Base-by-base conservation (phyloP, 176 grass and related monocot species). In the Musa acuminata region DNA sequence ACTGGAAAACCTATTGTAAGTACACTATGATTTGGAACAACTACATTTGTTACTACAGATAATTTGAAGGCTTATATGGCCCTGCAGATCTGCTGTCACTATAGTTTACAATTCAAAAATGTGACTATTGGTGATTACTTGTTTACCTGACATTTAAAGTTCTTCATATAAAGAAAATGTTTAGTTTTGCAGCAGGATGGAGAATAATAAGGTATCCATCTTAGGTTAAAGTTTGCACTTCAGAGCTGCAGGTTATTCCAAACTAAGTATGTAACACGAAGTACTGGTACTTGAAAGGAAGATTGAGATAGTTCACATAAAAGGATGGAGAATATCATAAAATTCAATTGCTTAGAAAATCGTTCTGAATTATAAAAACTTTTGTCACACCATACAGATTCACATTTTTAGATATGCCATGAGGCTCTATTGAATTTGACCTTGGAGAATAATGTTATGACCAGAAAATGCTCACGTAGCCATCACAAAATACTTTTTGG, bases 1-100 rank as follows among this genome's bases (percentile, higher is more conserved):
- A 98, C 95, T 9, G 95, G 95, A 76, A 98, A 98, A 55, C 95
- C 95, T 73, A 85, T 98, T 52, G 95, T 98, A 85, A 84, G 95
- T 84, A 24, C 11, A 55, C 52, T 16, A 0, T 17, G 14, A 35
- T 25, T 35, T 59, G 0, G 14, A 20, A 51, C 2, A 43, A 51
- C 16, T 70, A 8, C 35, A 70, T 70, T 20, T n/a, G 19, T 50
- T 19, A 50, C 51, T 21, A 2, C 43, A 16, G 67, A 21, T 16
- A 1, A 13, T 35, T 43, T 35, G 57, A 9, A 60, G 8, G 57
- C 6, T 60, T 8, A 14, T 60, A 60, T 60, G 21, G 2, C 57
- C 57, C n/a, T 60, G 14, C 13, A 60, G 8, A 60, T 60, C 16
- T n/a, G 13, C 57, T 60, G 17, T 60, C 57, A 20, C 4, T 60